Evolutionary conservation across 2,329 filamentous ascomycete species (phyloP).

Genomic region (Lachnellula hyalina): DNA sequence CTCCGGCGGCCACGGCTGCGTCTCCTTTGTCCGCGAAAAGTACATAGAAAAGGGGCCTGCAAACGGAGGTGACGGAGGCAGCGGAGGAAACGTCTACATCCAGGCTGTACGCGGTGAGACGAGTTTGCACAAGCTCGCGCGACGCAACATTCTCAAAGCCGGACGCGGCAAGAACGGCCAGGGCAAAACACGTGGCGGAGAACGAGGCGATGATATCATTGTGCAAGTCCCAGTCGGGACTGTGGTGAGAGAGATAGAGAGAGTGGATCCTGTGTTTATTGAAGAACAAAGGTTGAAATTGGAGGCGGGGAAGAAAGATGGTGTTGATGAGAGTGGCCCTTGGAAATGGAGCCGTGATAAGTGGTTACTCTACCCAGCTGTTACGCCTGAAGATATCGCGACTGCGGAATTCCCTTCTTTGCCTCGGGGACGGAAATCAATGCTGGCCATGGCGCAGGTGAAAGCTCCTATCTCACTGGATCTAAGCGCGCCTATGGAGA

Average conservation of each 20-base stretch:
- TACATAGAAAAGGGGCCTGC: slow-evolving; percentile 83
- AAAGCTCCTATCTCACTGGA: slow-evolving; percentile 67
- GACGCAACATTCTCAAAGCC: slow-evolving; percentile 68
- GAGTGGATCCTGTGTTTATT: slow-evolving; percentile 70
- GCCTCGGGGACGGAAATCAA: slow-evolving; percentile 49
- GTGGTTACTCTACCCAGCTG: slow-evolving; percentile 82
- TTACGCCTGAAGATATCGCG: slow-evolving; percentile 64
- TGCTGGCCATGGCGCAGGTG: slow-evolving; percentile 56
- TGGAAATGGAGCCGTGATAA: slow-evolving; percentile 53
- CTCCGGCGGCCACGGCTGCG: slow-evolving; percentile 81
- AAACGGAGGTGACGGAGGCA: slow-evolving; percentile 91
- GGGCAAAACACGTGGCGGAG: slow-evolving; percentile 67
- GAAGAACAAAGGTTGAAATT: slow-evolving; percentile 45
- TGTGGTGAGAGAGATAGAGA: slow-evolving; percentile 74
- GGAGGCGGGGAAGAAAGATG: slow-evolving; percentile 37
- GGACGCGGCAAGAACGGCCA: slow-evolving; percentile 73
- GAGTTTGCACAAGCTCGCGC: slow-evolving; percentile 83
- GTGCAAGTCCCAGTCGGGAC: slow-evolving; percentile 92
- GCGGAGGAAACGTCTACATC: slow-evolving; percentile 88
- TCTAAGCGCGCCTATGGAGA: slow-evolving; percentile 69
- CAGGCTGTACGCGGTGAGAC: slow-evolving; percentile 89
- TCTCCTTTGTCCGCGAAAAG: slow-evolving; percentile 89
- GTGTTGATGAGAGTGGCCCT: slow-evolving; percentile 26
- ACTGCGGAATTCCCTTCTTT: slow-evolving; percentile 52
- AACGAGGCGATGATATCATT: slow-evolving; percentile 79